A percentile compares a stretch with the other conserved stretches of the same genome.
These are phyloP conservation scores for Wickerhamomyces hampshirensis DNA, from an alignment of 805 yeast species.

Conservation along the genomic window DNA sequence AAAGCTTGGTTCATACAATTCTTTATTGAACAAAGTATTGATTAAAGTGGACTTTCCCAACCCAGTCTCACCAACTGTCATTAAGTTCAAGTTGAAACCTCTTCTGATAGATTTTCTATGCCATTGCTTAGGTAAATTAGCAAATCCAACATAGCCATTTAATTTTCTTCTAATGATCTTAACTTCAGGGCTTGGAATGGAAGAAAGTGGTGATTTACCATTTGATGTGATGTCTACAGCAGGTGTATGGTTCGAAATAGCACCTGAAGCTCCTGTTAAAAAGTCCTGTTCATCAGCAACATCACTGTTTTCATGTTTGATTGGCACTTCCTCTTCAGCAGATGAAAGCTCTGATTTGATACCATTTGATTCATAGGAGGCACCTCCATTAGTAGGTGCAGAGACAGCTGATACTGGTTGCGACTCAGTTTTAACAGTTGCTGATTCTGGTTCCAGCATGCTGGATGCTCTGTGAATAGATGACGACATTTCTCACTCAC, in stretches of 20 bases:
- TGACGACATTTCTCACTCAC: constrained; percentile 1
- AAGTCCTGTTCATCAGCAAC: neutral
- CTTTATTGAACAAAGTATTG: constrained; percentile 79
- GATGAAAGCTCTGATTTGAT: neutral
- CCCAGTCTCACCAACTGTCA: constrained; percentile 91
- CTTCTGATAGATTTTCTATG: constrained; percentile 87
- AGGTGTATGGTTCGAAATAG: neutral
- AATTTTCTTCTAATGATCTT: constrained; percentile 78
- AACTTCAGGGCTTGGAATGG: constrained; percentile 33
- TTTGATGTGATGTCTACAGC: constrained; percentile 1
- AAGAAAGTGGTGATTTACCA: constrained; percentile 1
- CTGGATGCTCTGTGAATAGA: constrained; percentile 1
- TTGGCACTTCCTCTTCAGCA: neutral
- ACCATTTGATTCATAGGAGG: neutral
- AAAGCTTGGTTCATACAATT: constrained; percentile 42
- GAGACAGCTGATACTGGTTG: constrained; percentile 3
- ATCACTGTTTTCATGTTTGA: neutral
- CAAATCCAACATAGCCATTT: constrained; percentile 93
- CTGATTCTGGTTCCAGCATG: constrained; percentile 13
- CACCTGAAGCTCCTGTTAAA: neutral
- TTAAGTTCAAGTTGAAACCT: constrained; percentile 83
- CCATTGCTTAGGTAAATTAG: constrained; percentile 98
- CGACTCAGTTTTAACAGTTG: neutral
- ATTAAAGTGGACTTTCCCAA: constrained; percentile 90
- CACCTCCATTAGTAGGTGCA: neutral